phyloP scores from a whole-genome alignment of 768 basidiomycete species.

The Pleurotus tuoliensis region DNA sequence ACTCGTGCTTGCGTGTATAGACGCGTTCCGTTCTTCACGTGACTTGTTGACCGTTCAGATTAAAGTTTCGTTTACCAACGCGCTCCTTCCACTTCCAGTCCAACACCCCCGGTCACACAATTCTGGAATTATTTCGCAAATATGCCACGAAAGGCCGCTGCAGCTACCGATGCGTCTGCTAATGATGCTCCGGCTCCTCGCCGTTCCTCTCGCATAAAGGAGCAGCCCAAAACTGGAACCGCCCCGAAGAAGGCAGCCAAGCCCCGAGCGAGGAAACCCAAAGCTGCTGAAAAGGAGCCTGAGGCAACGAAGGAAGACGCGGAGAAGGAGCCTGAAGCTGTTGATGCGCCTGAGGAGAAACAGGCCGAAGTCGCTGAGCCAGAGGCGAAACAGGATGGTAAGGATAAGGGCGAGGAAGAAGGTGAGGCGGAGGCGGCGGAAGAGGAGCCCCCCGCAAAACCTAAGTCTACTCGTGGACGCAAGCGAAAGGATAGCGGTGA shows the following conservation, averaged over 20 bases:
- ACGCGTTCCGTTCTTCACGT: constrained; percentile 2
- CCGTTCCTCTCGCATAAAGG: constrained; percentile 75
- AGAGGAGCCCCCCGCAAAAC: constrained; percentile 21
- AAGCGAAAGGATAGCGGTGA: constrained; percentile 13
- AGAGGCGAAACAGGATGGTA: constrained; percentile 17
- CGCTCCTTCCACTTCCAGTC: constrained; percentile 7
- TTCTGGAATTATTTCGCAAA: neutral
- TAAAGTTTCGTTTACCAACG: constrained; percentile 3
- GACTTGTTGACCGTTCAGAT: constrained; percentile 6
- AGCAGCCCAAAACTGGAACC: constrained; percentile 53
- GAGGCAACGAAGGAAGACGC: constrained; percentile 57
- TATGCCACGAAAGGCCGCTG: constrained; percentile 73
- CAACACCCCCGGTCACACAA: constrained; percentile 11
- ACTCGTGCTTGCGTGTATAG: constrained; percentile 1
- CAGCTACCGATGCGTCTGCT: constrained; percentile 35
- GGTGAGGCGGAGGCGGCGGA: constrained; percentile 22
- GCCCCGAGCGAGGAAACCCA: constrained; percentile 54
- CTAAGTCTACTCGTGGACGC: constrained; percentile 8
- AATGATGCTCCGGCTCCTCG: constrained; percentile 49
- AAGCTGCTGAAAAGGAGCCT: constrained; percentile 30
- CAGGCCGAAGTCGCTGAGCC: constrained; percentile 23
- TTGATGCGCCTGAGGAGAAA: constrained; percentile 22
- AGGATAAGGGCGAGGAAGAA: constrained; percentile 33
- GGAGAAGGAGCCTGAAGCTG: constrained; percentile 38
- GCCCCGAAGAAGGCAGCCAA: constrained; percentile 60